These are phyloP conservation scores for Ilyonectria destructans DNA, from an alignment of 2,329 filamentous ascomycete species.

Conservation along the genomic window DNA sequence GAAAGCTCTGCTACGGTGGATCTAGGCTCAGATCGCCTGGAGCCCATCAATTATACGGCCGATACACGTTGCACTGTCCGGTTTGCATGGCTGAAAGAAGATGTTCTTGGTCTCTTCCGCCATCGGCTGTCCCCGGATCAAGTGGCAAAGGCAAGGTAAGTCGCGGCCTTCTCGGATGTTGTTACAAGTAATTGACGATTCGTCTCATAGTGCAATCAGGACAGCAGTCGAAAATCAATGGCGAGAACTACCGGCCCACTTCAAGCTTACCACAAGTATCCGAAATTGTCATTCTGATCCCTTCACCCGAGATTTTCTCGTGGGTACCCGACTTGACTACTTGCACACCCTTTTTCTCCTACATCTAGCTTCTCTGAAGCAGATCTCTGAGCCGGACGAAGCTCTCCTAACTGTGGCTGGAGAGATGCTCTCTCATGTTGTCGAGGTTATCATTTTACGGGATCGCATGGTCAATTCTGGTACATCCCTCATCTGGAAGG, in stretches of 20 bases:
- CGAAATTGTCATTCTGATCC: slow-evolving; percentile 23
- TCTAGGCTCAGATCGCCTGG: background rate
- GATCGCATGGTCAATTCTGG: slow-evolving; percentile 36
- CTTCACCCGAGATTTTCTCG: slow-evolving; percentile 34
- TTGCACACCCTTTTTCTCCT: slow-evolving; percentile 35
- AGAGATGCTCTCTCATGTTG: slow-evolving; percentile 35
- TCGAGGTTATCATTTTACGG: slow-evolving; percentile 36
- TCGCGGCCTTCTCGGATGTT: background rate
- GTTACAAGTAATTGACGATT: background rate
- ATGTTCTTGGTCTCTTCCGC: slow-evolving; percentile 30
- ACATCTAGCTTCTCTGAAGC: slow-evolving; percentile 10
- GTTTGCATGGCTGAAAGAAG: slow-evolving; percentile 37
- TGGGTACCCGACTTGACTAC: slow-evolving; percentile 34
- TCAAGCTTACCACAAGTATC: slow-evolving; percentile 22
- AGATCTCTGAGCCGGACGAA: slow-evolving; percentile 27
- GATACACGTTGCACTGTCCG: slow-evolving; percentile 34
- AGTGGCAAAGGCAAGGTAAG: slow-evolving; percentile 8
- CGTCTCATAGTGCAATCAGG: slow-evolving; percentile 23
- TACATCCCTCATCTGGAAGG: slow-evolving; percentile 38
- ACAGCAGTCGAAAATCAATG: slow-evolving; percentile 30
- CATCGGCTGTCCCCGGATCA: slow-evolving; percentile 9
- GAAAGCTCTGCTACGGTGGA: background rate
- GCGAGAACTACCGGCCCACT: slow-evolving; percentile 30
- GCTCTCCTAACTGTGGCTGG: slow-evolving; percentile 22
- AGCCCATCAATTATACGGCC: slow-evolving; percentile 31